phyloP scores from a whole-genome alignment of 768 basidiomycete species.

The Pleurotus platypus region DNA sequence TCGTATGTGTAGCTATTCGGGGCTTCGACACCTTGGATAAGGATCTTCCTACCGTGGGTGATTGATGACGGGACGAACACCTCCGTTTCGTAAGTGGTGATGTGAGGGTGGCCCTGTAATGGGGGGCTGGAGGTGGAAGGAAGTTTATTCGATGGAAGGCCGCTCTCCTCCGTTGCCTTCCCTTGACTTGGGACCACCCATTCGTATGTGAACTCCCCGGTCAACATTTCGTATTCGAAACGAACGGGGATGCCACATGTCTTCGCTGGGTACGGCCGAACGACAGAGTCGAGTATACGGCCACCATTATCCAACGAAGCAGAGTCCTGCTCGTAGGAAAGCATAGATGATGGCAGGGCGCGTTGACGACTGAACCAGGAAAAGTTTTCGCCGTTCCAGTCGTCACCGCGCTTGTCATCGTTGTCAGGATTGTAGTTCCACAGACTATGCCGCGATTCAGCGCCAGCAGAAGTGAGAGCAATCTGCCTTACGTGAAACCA shows the following conservation, averaged over 20 bases:
- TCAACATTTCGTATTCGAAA: constrained; percentile 77
- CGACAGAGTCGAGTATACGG: constrained; percentile 71
- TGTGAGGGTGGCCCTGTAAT: constrained; percentile 28
- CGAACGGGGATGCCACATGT: constrained; percentile 78
- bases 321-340: constrained; percentile 57
- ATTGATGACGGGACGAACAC: constrained; percentile 73
- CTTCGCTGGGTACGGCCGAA: constrained; percentile 90
- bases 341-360: constrained; percentile 49
- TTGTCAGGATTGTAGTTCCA: constrained; percentile 97
- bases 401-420: constrained; percentile 71
- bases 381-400: constrained; percentile 98
- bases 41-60: constrained; percentile 50
- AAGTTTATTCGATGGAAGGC: neutral
- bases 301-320: constrained; percentile 81
- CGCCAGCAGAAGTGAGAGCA: neutral
- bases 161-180: constrained; percentile 1
- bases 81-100: constrained; percentile 70
- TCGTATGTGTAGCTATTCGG: constrained; percentile 59
- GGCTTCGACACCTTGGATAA: constrained; percentile 51
- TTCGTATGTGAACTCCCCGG: constrained; percentile 59
- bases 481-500: constrained; percentile 74
- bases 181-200: constrained; percentile 47
- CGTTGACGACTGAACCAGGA: constrained; percentile 81
- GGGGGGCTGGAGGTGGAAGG: constrained; percentile 33
- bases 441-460: constrained; percentile 43